These are phyloP conservation scores for Cladosporium colombiae DNA, from an alignment of 2,329 filamentous ascomycete genomes.

Conservation along the genomic window DNA sequence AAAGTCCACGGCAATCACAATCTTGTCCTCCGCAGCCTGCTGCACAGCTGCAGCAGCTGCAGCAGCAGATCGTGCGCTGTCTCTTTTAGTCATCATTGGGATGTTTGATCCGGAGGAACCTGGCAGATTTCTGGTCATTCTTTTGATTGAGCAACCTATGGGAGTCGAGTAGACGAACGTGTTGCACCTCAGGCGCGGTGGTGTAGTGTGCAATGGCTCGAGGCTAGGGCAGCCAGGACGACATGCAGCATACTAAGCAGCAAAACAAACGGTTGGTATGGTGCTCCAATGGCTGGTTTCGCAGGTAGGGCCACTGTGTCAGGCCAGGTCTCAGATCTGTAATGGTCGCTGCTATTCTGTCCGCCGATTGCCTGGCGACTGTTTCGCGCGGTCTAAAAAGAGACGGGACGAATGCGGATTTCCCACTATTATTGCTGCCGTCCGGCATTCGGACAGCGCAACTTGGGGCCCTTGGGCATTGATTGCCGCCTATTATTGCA, in stretches of 20 bases:
- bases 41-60: not conserved
- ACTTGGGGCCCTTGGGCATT: not conserved
- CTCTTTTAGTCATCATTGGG: constrained; percentile 3
- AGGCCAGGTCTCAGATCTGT: constrained; percentile 6
- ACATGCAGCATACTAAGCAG: not conserved
- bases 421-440: not conserved
- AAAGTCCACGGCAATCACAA: constrained; percentile 80
- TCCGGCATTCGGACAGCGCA: constrained; percentile 7
- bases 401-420: constrained; percentile 1
- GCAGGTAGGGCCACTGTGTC: constrained; percentile 5
- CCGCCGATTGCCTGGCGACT: not conserved
- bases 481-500: constrained; percentile 8
- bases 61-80: not conserved
- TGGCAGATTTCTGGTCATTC: constrained; percentile 19
- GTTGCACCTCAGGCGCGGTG: not conserved
- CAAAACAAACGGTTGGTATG: constrained; percentile 14
- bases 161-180: not conserved
- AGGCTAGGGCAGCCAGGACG: not conserved
- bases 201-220: not conserved
- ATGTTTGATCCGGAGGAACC: not conserved
- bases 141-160: not conserved
- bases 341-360: not conserved
- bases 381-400: not conserved
- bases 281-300: constrained; percentile 7
- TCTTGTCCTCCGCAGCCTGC: constrained; percentile 51